These are phyloP conservation scores for Wickerhamiella sorbophila DNA, from an alignment of 805 yeast genomes.

Conservation along the genomic window DNA sequence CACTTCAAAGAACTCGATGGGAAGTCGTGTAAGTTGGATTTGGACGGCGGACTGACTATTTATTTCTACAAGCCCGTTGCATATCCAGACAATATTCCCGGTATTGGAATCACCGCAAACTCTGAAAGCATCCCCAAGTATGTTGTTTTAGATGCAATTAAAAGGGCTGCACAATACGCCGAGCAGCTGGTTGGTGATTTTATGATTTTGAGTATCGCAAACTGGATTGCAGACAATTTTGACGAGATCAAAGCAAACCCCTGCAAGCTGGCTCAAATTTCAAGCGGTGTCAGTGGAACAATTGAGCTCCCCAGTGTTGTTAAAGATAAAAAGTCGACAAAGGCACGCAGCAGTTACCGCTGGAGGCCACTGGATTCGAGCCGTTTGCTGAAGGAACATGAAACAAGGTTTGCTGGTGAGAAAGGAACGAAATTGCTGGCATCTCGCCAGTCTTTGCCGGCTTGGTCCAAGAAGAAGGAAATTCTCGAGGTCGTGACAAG, in stretches of 20 bases:
- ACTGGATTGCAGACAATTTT: constrained; percentile 62
- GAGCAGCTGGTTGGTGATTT: constrained; percentile 47
- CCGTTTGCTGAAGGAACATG: constrained; percentile 26
- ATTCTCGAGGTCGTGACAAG: constrained; percentile 42
- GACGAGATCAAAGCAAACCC: constrained; percentile 51
- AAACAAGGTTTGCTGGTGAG: constrained; percentile 20
- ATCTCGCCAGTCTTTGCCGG: constrained; percentile 54
- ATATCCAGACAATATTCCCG: constrained; percentile 61
- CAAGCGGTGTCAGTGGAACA: constrained; percentile 21
- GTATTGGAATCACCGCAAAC: constrained; percentile 39
- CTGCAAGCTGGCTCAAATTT: constrained; percentile 41
- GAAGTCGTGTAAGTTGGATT: constrained; percentile 6
- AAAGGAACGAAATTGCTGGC: constrained; percentile 30
- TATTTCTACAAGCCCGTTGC: constrained; percentile 32
- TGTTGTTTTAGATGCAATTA: constrained; percentile 24
- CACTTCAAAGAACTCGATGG: constrained; percentile 17
- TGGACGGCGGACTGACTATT: constrained; percentile 8
- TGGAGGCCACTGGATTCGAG: constrained; percentile 12
- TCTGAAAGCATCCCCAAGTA: constrained; percentile 21
- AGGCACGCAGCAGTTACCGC: constrained; percentile 3
- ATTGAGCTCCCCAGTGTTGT: constrained; percentile 10
- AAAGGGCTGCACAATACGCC: constrained; percentile 22
- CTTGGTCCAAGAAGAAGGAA: constrained; percentile 54
- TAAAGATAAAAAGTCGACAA: background rate
- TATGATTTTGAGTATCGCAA: constrained; percentile 50